phyloP scores from a whole-genome alignment of 768 basidiomycete species.

The Tricholomella constricta region DNA sequence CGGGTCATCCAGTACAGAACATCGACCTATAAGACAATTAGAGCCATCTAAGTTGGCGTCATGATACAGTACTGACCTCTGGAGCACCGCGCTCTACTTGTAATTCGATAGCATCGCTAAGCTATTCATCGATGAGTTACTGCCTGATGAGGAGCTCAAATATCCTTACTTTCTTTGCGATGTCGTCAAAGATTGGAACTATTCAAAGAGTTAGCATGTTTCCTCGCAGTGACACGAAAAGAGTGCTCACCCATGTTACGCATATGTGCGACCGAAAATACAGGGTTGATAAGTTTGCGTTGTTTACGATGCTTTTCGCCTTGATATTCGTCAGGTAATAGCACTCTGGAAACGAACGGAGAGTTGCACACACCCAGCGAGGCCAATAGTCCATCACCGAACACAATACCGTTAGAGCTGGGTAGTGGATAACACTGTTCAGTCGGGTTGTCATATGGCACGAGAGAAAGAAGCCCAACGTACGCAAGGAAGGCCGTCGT shows the following conservation, averaged over 20 bases:
- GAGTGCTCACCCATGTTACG: slow-evolving; percentile 23
- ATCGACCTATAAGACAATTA: slow-evolving; percentile 22
- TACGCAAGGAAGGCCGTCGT: slow-evolving; percentile 35
- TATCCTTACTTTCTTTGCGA: slow-evolving; percentile 13
- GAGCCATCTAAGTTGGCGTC: background rate
- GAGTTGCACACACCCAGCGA: slow-evolving; percentile 1
- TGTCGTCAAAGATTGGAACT: slow-evolving; percentile 21
- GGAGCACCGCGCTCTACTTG: slow-evolving; percentile 12
- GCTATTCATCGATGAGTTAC: slow-evolving; percentile 1
- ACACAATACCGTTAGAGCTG: slow-evolving; percentile 3
- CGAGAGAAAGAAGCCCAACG: background rate
- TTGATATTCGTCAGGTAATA: background rate
- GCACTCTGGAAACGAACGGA: too few relatives aligned
- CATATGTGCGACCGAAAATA: slow-evolving; percentile 38
- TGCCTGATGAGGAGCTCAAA: too few relatives aligned
- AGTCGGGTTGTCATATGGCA: background rate
- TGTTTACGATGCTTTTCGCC: slow-evolving; percentile 27
- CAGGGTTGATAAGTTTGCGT: slow-evolving; percentile 40
- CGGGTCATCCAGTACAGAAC: slow-evolving; percentile 30
- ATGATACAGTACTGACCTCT: slow-evolving; percentile 9
- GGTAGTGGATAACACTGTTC: background rate
- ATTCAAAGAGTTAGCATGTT: background rate
- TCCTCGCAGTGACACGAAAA: background rate
- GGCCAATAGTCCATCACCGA: slow-evolving; percentile 8
- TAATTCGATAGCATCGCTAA: slow-evolving; percentile 8